These are phyloP conservation scores for Curvularia hawaiiensis DNA, from an alignment of 2,329 filamentous ascomycete genomes.

Conservation along the genomic window DNA sequence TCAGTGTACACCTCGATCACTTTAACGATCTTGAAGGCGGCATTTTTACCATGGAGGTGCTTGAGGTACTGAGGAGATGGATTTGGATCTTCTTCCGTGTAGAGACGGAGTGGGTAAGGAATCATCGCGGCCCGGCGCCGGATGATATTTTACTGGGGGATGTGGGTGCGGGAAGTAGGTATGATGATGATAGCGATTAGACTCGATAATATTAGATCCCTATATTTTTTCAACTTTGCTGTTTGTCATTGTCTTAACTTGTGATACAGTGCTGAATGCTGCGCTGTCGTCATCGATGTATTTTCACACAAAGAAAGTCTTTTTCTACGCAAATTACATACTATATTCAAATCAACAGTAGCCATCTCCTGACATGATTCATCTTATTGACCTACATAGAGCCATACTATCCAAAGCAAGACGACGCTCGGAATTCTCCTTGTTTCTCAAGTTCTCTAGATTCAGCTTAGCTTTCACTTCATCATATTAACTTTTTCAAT, in stretches of 20 bases:
- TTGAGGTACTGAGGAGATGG: slow-evolving; percentile 89
- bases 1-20: slow-evolving; percentile 80
- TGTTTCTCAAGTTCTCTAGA: no score
- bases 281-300: not conserved
- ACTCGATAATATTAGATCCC: not conserved
- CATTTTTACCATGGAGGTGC: slow-evolving; percentile 83
- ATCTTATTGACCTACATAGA: no score
- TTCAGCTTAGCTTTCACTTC: no score
- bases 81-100: slow-evolving; percentile 97
- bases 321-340: not conserved
- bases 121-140: slow-evolving; percentile 59
- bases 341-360: not conserved
- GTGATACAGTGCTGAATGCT: not conserved
- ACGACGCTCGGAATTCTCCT: no score
- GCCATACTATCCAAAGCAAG: no score
- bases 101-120: slow-evolving; percentile 84
- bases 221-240: not conserved
- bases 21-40: slow-evolving; percentile 86
- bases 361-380: no score
- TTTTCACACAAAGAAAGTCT: not conserved
- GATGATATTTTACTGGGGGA: slow-evolving; percentile 80
- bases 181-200: slow-evolving; percentile 63
- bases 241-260: not conserved
- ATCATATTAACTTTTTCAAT: no score
- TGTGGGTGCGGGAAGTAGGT: slow-evolving; percentile 61